These are phyloP conservation scores for Sporothrix humicola DNA, from an alignment of 2,329 filamentous ascomycete species.

Conservation along the genomic window DNA sequence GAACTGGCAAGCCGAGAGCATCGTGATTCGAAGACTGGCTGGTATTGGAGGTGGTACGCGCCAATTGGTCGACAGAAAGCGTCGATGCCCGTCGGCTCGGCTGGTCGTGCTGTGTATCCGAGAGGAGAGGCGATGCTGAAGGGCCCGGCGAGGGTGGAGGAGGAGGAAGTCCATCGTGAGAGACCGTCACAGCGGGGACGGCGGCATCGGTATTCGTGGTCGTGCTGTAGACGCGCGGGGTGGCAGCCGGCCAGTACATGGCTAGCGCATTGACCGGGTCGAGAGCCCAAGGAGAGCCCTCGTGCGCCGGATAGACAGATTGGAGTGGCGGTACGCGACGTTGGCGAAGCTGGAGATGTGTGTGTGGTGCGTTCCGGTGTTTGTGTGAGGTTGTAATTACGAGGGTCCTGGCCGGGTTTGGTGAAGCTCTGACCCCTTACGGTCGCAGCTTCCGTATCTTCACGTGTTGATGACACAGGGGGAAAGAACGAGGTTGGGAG, in stretches of 20 bases:
- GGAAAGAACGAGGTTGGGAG: constrained; percentile 17
- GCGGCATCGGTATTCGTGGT: constrained; percentile 67
- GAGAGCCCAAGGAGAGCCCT: constrained; percentile 44
- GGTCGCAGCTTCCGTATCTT: constrained; percentile 26
- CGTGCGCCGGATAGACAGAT: constrained; percentile 40
- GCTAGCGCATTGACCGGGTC: constrained; percentile 45
- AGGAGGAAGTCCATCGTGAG: constrained; percentile 64
- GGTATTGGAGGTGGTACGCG: constrained; percentile 33
- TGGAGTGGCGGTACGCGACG: not conserved
- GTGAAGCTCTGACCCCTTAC: constrained; percentile 29
- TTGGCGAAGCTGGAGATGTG: not conserved
- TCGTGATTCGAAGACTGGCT: constrained; percentile 43
- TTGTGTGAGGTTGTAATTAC: not conserved
- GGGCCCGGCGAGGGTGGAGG: constrained; percentile 41
- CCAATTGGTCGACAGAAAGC: constrained; percentile 19
- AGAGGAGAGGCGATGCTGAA: constrained; percentile 8
- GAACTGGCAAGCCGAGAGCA: constrained; percentile 46
- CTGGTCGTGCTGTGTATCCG: constrained; percentile 2
- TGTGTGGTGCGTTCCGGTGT: not conserved
- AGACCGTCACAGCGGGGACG: constrained; percentile 57
- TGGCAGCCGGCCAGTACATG: constrained; percentile 94
- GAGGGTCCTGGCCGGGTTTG: constrained; percentile 7
- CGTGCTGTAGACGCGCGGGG: constrained; percentile 81
- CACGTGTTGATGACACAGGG: constrained; percentile 27
- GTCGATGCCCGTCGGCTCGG: constrained; percentile 40